Base-by-base conservation (phyloP, 2,329 filamentous ascomycete genomes). In the Alternaria sp. region DNA sequence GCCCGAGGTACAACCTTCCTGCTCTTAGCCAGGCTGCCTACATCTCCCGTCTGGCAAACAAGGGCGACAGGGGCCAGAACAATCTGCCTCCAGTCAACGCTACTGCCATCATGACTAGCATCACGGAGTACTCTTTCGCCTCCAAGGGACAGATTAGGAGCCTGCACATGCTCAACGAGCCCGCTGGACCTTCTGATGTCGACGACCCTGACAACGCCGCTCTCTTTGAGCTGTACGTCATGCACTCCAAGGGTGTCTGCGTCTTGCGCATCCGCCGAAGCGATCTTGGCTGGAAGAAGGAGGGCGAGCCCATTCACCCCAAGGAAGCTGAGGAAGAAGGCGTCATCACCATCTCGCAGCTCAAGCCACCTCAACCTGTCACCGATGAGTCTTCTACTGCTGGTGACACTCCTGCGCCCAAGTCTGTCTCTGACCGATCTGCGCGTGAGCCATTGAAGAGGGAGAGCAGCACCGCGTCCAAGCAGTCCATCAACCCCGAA, bases 181-280 rank as follows among this genome's bases (percentile, higher is more conserved):
- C 91, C 32, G 87, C 90, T 59, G 87, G 88, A 65, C 57, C 77
- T 71, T 82, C 86, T 7, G 85, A 88, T 63, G 87, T 88, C 43
- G 84, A 84, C 23, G 79, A 81, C 19, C 81, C 83, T 2, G 89
- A 91, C 21, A 91, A 96, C 67, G 88, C 88, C 15, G 89, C 90
- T 0, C 83, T 97, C 13, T 98, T 99, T 74, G 96, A 99, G 83
- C 86, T 99, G 10, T 99, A 99, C 78, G 91, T 93, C 30, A 97
- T 97, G 91, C 95, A 99, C 80, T 97, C 96, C 11, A 96, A 93
- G 82, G 96, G 96, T 65, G 93, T 98, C n/a, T 94, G 94, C 17
- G 95, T 92, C 73, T 79, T 98, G 57, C 90, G 89, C 67, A 89
- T 99, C 78, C 95, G 91, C 79, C 93, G 95, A 77, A 88, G 90